Base-by-base conservation (phyloP, 306 rosid genomes). In the Trifolium repens region DNA sequence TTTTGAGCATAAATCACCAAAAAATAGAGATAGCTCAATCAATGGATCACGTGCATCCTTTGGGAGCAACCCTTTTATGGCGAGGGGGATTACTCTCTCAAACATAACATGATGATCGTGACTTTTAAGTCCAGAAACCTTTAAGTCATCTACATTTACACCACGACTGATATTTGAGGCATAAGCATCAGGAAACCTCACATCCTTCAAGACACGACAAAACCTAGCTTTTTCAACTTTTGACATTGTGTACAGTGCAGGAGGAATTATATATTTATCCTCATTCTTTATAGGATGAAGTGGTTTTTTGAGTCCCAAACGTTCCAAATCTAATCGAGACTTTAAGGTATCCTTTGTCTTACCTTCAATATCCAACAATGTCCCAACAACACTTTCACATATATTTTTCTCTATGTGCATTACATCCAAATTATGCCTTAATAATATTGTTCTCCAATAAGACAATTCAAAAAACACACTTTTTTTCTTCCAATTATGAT, bases 401-500 rank as follows among this genome's bases (percentile, higher is more conserved):
- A 64, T 64, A 64, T 64, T 64, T 64, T 64, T 66, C 35, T 66
- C 54, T 42, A 66, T 43, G 35, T 39, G 43, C 43, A 39, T 39
- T 2, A 39, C 43, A 39, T 39, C 43, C 9, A 39, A 9, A 39
- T 39, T 40, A 53, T 22, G 43, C 9, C 71, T 42, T 42, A 66
- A 66, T 42, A 42, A 42, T 40, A 10, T 10, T 13, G 10, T 17
- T n/a, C 35, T 67, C 57, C 72, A 67, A 26, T 67, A 44, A 24
- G 69, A 49, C 4, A 22, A 59, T 60, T 57, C 35, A 4, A 55
- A 55, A 55, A 55, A 55, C 19, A 57, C 10, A 22, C 34, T 57
- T 24, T 61, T 64, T 9, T 64, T 64, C 70, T 64, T 64, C 70
- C 70, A 64, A 68, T 68, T 46, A 44, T 68, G 58, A 13, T 46